Base-by-base conservation (phyloP, 2,329 filamentous ascomycete species). In the Colletotrichum liaoningense region DNA sequence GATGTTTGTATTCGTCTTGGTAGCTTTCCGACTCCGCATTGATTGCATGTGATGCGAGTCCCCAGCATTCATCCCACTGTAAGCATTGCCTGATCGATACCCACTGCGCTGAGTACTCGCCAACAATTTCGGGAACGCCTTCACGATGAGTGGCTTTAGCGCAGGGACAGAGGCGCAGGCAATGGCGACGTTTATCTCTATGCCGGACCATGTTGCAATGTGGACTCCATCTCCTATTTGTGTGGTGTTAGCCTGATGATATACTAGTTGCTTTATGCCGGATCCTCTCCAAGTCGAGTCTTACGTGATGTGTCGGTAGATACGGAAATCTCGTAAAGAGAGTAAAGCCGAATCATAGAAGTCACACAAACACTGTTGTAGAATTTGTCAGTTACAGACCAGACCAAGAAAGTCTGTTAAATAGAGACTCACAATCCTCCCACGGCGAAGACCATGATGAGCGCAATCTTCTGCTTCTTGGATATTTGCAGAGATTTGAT, bases 401-500 rank as follows among this genome's bases (percentile, higher is more conserved):
- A 42, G 38, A 42, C 16, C 38, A 42, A 42, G 14, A 42, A 14
- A 42, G 14, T 35, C 38, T 42, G 38, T 14, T 4, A 33, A 33
- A 33, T 2, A 33, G 30, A 33, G 30, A 35, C 38, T 73, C 70
- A 81, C 79, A 80, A 85, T 77, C 58, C 76, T 38, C 76, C 84
- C 72, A 82, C 75, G 28, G 80, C 82, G 79, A 82, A 82, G 60
- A 80, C 82, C 73, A 67, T 78, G 76, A 78, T 82, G 76, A 88
- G 77, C 1, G 84, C 83, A n/a, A 86, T 75, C 30, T 84, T 84
- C 60, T 86, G 84, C 30, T 79, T 80, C 67, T 79, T 79, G 0
- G 82, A 80, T 12, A 85, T 81, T 52, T 82, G 77, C 7, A 84
- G 78, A 35, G 78, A 78, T 12, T 80, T 77, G 16, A 81, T 76